Base-by-base conservation (phyloP, 352 stramenopile species). In the Phytophthora meadii region DNA sequence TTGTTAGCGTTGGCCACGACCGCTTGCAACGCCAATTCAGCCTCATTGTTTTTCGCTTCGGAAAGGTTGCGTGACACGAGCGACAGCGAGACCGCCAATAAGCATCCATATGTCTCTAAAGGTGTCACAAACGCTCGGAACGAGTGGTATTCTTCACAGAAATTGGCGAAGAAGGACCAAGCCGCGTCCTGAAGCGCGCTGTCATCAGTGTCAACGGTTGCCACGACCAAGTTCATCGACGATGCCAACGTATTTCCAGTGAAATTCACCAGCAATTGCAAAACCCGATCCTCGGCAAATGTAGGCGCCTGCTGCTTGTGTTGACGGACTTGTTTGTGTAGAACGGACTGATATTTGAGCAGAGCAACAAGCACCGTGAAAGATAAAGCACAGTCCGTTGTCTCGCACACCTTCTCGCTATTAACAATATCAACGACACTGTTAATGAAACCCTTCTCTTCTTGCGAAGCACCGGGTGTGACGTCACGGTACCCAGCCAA, bases 1-100 rank as follows among this genome's bases (percentile, higher is more conserved):
- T 85, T 90, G 70, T 86, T 93, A 6, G 83, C 70, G 55, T 81
- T 81, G n/a, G 57, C 37, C 3, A 93, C 53, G 8, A 95, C 25
- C 8, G 59, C 61, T 46, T 79, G 72, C 8, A 91, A 66, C 24
- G 80, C 66, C 25, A 57, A 24, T 44, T 71, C 54, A 11, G 52
- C 47, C 34, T 60, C 72, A 32, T 63, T 24, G 12, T 64, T 30
- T 1, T 48, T 60, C 7, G 19, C 27, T 36, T 17, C 54, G 30
- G 10, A 22, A 34, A 36, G 15, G 30, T 49, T 42, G 14, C 45
- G 44, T 14, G 70, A 70, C 27, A 61, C 55, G 22, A 75, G 62
- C 36, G 63, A 46, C 59, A 80, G 57, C 2, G 77, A 79, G 4
- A 84, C 76, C 5, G 81, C 83, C 3, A 94, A 60, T 45, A 94